Percentiles rank a stretch among this genome's conserved stretches.
Evolutionary conservation across 2,329 filamentous ascomycete genomes (phyloP).

Genomic region (Aspergillus novofumigatus): DNA sequence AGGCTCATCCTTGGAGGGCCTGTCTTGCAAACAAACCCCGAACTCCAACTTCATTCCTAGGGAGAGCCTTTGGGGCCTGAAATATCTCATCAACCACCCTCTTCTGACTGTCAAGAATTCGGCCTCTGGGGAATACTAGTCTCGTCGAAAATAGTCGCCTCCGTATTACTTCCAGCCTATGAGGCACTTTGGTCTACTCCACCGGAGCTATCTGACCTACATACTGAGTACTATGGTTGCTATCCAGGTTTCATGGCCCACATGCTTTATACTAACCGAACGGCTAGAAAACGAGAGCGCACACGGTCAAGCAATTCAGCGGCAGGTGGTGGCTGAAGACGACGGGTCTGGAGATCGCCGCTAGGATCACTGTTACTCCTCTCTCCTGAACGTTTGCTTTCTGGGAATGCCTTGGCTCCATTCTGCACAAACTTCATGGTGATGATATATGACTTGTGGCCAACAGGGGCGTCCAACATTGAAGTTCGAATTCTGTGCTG

Average conservation of each 20-base stretch:
- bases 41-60: background rate
- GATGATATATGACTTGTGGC: background rate
- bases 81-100: background rate
- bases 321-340: conserved; percentile 10
- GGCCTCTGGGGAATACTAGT: conserved; percentile 5
- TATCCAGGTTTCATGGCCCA: conserved; percentile 7
- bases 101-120: background rate
- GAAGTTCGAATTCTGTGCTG: background rate
- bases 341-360: conserved; percentile 25
- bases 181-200: conserved; percentile 9
- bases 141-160: conserved; percentile 4
- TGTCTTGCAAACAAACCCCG: background rate
- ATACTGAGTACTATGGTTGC: background rate
- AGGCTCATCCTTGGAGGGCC: background rate
- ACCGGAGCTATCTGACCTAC: conserved; percentile 17
- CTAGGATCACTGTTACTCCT: conserved; percentile 25
- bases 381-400: conserved; percentile 9
- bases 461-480: background rate
- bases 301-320: conserved; percentile 5
- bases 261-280: conserved; percentile 5
- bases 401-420: conserved; percentile 7
- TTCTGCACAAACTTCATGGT: background rate
- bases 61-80: background rate
- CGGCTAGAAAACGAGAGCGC: background rate
- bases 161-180: conserved; percentile 14